phyloP scores from a whole-genome alignment of 257 asterid species.

The Ajuga chamaepitys region DNA sequence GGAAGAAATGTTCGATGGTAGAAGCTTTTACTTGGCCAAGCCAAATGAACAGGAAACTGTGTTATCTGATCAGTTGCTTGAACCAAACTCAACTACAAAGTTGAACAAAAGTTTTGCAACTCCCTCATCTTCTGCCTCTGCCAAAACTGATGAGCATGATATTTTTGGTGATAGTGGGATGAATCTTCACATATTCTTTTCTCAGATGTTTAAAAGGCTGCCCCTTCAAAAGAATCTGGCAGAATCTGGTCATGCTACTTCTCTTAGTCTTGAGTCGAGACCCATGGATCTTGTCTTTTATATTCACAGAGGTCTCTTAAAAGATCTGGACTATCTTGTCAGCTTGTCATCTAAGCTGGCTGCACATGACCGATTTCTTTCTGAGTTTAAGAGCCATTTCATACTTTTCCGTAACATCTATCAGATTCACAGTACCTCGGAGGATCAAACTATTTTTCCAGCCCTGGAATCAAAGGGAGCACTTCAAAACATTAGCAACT shows the following conservation, averaged over 20 bases:
- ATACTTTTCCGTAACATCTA: slow-evolving; percentile 40
- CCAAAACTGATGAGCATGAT: slow-evolving; percentile 26
- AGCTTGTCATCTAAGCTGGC: slow-evolving; percentile 52
- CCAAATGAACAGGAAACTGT: slow-evolving; percentile 28
- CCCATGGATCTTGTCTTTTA: slow-evolving; percentile 56
- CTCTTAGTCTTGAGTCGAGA: slow-evolving; percentile 35
- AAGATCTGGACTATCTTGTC: slow-evolving; percentile 51
- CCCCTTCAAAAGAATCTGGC: slow-evolving; percentile 27
- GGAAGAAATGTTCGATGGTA: slow-evolving; percentile 43
- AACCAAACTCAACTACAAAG: slow-evolving; percentile 18
- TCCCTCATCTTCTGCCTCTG: slow-evolving; percentile 36
- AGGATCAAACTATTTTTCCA: slow-evolving; percentile 70
- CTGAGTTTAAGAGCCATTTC: slow-evolving; percentile 44
- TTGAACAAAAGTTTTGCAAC: slow-evolving; percentile 9
- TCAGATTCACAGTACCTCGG: slow-evolving; percentile 56
- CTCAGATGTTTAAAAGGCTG: slow-evolving; percentile 37
- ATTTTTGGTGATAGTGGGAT: slow-evolving; percentile 29
- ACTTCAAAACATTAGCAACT: slow-evolving; percentile 56
- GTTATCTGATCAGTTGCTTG: slow-evolving; percentile 15
- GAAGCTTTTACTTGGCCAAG: slow-evolving; percentile 48
- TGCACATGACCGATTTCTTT: slow-evolving; percentile 31
- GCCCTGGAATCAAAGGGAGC: slow-evolving; percentile 72
- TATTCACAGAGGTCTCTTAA: slow-evolving; percentile 61
- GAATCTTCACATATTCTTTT: slow-evolving; percentile 40
- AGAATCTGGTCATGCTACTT: slow-evolving; percentile 18